phyloP scores from a whole-genome alignment of 192 early-diverging fungal genomes.

The Entomortierella parvispora region DNA sequence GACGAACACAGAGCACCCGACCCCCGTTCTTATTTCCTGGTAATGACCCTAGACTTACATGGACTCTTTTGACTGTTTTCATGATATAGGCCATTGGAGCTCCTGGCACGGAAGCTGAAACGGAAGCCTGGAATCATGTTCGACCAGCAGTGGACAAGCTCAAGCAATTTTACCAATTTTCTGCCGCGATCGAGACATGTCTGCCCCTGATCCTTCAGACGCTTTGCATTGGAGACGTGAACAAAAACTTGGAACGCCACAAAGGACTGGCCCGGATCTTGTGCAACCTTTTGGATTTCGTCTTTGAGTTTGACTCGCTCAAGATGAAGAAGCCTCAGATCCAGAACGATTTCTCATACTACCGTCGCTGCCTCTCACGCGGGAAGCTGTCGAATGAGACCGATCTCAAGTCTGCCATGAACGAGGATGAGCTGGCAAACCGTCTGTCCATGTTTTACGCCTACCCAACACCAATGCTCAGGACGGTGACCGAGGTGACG shows the following conservation, averaged over 20 bases:
- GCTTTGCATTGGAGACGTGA: conserved; percentile 72
- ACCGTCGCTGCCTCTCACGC: conserved; percentile 87
- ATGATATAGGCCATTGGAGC: conserved; percentile 84
- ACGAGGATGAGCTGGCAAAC: conserved; percentile 90
- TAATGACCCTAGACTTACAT: too few species aligned
- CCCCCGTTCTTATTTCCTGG: too few species aligned
- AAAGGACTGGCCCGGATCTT: conserved; percentile 83
- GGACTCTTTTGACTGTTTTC: neutral
- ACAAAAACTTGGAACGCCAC: conserved; percentile 73
- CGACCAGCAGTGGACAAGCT: conserved; percentile 83
- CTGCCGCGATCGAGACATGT: conserved; percentile 58
- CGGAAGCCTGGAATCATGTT: conserved; percentile 88
- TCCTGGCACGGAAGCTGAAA: conserved; percentile 87
- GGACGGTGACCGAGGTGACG: conserved; percentile 84
- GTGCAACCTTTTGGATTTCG: conserved; percentile 87
- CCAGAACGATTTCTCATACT: conserved; percentile 99
- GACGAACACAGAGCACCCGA: too few species aligned
- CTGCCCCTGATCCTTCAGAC: conserved; percentile 71
- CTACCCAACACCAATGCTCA: conserved; percentile 93
- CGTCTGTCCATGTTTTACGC: conserved; percentile 96
- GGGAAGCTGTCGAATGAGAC: conserved; percentile 74
- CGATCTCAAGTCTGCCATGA: conserved; percentile 67
- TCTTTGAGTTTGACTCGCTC: conserved; percentile 90
- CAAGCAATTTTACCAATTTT: conserved; percentile 74
- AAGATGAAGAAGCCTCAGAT: conserved; percentile 88